Evolutionary conservation across 108 stramenopile species (phyloP).

Genomic region (Seminavis robusta): DNA sequence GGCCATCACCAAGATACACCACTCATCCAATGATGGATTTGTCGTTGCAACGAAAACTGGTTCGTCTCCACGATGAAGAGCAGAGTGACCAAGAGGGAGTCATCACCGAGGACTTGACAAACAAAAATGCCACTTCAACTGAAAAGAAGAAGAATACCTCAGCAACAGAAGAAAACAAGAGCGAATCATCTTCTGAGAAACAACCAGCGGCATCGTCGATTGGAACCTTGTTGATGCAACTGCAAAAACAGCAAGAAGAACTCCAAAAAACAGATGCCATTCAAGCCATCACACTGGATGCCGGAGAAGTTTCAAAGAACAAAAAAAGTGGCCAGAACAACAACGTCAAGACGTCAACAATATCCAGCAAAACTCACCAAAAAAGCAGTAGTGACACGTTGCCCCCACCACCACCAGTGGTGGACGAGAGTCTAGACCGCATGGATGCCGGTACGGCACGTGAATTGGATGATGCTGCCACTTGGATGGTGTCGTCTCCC

Average conservation of each 20-base stretch:
- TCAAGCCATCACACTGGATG: background rate
- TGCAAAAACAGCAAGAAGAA: conserved; percentile 54
- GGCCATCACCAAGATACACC: too few species aligned
- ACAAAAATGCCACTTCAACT: too few species aligned
- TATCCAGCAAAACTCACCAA: background rate
- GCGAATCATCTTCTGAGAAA: too few species aligned
- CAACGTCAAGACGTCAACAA: background rate
- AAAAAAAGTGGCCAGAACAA: background rate
- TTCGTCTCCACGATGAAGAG: too few species aligned
- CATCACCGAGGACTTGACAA: too few species aligned
- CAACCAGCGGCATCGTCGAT: too few species aligned
- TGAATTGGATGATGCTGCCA: conserved; percentile 33
- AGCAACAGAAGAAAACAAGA: too few species aligned
- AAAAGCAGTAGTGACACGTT: background rate
- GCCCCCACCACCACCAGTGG: background rate
- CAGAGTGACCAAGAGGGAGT: too few species aligned
- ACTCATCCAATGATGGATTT: too few species aligned
- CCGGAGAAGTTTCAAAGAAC: background rate
- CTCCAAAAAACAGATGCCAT: background rate
- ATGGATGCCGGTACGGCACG: conserved; percentile 22
- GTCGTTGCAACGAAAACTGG: too few species aligned
- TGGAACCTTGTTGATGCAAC: conserved; percentile 59
- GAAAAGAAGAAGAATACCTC: too few species aligned
- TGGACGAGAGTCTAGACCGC: background rate
- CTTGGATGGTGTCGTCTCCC: background rate